phyloP scores from a whole-genome alignment of 2,329 filamentous ascomycete species.

The Botrytis galanthina region DNA sequence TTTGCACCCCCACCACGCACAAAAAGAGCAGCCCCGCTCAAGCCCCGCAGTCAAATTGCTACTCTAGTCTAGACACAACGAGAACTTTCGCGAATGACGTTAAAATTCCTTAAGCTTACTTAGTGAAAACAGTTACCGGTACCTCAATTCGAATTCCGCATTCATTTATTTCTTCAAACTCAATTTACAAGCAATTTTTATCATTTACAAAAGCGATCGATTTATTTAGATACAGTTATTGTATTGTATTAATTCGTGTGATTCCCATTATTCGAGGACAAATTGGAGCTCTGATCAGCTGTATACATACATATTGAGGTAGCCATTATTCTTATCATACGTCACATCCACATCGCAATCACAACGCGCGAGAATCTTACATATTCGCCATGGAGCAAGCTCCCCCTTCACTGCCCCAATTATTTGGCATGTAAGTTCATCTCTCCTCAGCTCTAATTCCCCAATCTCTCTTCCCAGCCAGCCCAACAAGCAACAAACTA shows the following conservation, averaged over 20 bases:
- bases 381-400: constrained; percentile 13
- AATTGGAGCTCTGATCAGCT: not conserved
- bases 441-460: not conserved
- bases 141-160: not conserved
- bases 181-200: not conserved
- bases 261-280: not conserved
- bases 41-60: not conserved
- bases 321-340: not conserved
- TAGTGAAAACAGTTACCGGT: not conserved
- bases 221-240: not conserved
- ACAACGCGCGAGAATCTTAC: not conserved
- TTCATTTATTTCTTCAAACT: not conserved
- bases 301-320: not conserved
- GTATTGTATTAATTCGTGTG: not conserved
- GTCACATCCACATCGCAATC: not conserved
- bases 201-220: too few species aligned
- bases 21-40: not conserved
- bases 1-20: not conserved
- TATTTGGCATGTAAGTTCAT: constrained; percentile 34
- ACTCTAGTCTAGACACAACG: not conserved
- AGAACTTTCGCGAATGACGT: constrained; percentile 6
- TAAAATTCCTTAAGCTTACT: not conserved
- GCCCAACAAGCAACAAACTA: not conserved
- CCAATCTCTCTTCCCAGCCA: not conserved
- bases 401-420: constrained; percentile 28